Base-by-base conservation (phyloP, 2,329 filamentous ascomycete species). In the Fusarium domesticum region DNA sequence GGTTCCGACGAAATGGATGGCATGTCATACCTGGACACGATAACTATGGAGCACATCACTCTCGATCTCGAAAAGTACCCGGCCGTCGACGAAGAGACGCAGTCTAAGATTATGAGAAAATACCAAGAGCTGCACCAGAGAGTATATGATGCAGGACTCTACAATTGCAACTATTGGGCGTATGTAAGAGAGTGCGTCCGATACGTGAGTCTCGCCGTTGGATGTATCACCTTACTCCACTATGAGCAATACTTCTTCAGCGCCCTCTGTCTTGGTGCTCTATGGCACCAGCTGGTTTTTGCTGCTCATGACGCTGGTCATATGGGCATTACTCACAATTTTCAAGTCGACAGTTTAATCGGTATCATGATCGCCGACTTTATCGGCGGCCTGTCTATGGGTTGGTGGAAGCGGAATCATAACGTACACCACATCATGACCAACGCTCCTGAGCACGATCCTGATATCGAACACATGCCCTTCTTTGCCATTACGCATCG, bases 391-490 rank as follows among this genome's bases (percentile, higher is more conserved):
- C 70, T 98, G 25, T 96, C 89, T 18, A 71, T 96, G 42, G 89
- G 92, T 35, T 98, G 93, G 93, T 98, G 93, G 92, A 97, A 97
- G 70, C 79, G 83, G 50, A 96, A 84, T 64, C 92, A 97, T 68
- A 97, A 97, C 62, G 90, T 96, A 7, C 92, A 97, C 64, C 92
- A 97, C 62, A 90, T 97, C 56, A 86, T 97, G 40, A 97, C 93
- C 15, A 97, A 97, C 66, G 86, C 86, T 34, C 88, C 91, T 12
- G 93, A 96, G 66, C 92, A 97, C 64, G 92, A 97, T 64, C 92
- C 93, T 0, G 92, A 97, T 64, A 97, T 96, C 57, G 83, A 92
- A 64, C 86, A 96, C 64, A 80, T 95, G 67, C 91, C 91, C 3
- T 85, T 96, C 64, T 89, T 96, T 64, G 89, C 89, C 47, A 81